phyloP scores from a whole-genome alignment of 768 basidiomycete species.

The Obba rivulosa region DNA sequence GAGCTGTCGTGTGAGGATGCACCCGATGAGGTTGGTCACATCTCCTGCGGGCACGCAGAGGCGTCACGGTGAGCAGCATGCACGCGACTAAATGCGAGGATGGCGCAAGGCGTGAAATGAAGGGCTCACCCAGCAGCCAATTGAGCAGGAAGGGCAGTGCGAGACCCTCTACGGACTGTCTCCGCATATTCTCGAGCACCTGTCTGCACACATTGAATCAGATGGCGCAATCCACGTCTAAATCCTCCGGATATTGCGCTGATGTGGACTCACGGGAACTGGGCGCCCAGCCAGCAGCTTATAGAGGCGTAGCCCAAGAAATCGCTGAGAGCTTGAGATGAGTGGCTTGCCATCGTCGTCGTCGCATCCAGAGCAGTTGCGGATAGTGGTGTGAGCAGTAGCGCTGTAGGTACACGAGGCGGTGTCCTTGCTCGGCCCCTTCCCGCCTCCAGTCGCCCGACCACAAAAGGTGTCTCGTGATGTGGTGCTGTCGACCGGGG shows the following conservation, averaged over 20 bases:
- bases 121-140: conserved; percentile 80
- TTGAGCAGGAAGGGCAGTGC: conserved; percentile 90
- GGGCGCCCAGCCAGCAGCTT: conserved; percentile 78
- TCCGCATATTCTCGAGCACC: conserved; percentile 69
- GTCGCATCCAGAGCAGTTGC: conserved; percentile 10
- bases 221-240: conserved; percentile 1
- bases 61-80: background rate
- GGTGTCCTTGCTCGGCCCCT: too few species aligned
- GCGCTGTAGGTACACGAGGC: too few species aligned
- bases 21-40: conserved; percentile 87
- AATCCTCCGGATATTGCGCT: conserved; percentile 9
- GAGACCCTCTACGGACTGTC: conserved; percentile 82
- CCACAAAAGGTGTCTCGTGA: too few species aligned
- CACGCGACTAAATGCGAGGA: conserved; percentile 7
- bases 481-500: background rate
- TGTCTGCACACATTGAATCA: conserved; percentile 47
- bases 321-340: conserved; percentile 42
- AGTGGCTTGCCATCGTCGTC: conserved; percentile 19
- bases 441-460: too few species aligned
- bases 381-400: background rate
- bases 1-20: conserved; percentile 86
- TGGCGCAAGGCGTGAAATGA: conserved; percentile 4
- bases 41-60: conserved; percentile 55
- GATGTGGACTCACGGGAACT: conserved; percentile 68
- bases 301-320: conserved; percentile 69